phyloP scores from a whole-genome alignment of 2,329 filamentous ascomycete species.

The Karstenula rhodostoma region DNA sequence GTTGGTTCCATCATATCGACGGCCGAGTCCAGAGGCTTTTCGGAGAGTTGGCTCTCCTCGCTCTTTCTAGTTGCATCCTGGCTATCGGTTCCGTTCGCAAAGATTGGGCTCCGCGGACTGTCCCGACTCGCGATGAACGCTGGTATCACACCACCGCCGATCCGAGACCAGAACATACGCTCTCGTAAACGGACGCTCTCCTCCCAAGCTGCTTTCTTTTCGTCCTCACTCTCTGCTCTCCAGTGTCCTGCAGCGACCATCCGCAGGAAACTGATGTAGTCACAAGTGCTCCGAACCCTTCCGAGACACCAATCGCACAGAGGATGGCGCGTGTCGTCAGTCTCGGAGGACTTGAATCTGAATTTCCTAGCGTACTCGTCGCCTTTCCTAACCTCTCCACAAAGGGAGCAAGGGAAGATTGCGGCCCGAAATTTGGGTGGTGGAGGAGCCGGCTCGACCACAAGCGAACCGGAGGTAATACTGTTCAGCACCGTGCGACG shows the following conservation, averaged over 20 bases:
- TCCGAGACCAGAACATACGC: slow-evolving; percentile 95
- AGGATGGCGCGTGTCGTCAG: slow-evolving; percentile 85
- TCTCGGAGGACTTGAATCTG: slow-evolving; percentile 88
- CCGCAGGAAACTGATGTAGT: slow-evolving; percentile 89
- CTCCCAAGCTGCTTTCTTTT: slow-evolving; percentile 91
- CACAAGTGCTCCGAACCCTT: slow-evolving; percentile 85
- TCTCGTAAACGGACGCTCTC: slow-evolving; percentile 89
- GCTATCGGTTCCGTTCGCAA: slow-evolving; percentile 28
- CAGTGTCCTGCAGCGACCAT: slow-evolving; percentile 94
- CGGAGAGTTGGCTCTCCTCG: slow-evolving; percentile 38
- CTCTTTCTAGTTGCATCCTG: slow-evolving; percentile 34
- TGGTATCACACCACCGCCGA: slow-evolving; percentile 90
- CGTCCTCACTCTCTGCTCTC: slow-evolving; percentile 81
- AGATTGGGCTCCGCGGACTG: slow-evolving; percentile 43
- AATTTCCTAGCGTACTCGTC: slow-evolving; percentile 78
- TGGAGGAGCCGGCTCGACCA: slow-evolving; percentile 78
- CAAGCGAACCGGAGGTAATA: slow-evolving; percentile 83
- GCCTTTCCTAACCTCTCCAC: slow-evolving; percentile 81
- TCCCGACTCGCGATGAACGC: slow-evolving; percentile 53
- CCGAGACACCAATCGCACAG: slow-evolving; percentile 88
- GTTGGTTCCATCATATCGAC: slow-evolving; percentile 33
- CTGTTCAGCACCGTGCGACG: slow-evolving; percentile 83
- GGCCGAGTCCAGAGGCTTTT: slow-evolving; percentile 30
- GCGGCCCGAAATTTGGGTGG: slow-evolving; percentile 62
- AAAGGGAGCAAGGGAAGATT: slow-evolving; percentile 80